Conservation (phyloP, 2,329 filamentous ascomycete species). For the Chaetomium sp. region DNA sequence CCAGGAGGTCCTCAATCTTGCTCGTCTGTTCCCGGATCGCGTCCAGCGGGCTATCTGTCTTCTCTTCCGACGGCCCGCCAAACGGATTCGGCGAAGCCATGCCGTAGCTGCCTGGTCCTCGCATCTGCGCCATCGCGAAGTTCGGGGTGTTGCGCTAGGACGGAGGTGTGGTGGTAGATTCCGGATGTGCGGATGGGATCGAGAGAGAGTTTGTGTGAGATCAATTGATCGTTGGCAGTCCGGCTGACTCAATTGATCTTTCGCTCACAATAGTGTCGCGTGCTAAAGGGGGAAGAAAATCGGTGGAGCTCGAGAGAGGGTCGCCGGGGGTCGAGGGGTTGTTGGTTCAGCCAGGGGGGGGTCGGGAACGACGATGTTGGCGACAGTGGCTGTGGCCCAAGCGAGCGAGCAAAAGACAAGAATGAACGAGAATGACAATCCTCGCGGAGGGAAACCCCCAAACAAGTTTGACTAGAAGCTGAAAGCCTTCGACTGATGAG, state of each 20-base stretch:
- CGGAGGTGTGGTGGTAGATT: constrained; percentile 3
- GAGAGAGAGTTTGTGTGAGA: neutral
- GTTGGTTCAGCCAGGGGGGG: neutral
- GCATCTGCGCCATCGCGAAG: constrained; percentile 37
- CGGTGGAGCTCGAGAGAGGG: neutral
- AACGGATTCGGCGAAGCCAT: constrained; percentile 67
- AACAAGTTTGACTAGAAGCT: constrained; percentile 6
- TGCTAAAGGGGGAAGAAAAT: neutral
- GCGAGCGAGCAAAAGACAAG: neutral
- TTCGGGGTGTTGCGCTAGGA: too few species aligned
- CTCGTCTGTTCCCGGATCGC: constrained; percentile 89
- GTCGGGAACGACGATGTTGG: constrained; percentile 3
- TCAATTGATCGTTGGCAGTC: constrained; percentile 11
- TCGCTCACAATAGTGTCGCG: neutral
- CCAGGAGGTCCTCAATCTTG: constrained; percentile 94
- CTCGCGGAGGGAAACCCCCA: neutral
- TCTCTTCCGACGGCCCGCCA: constrained; percentile 54
- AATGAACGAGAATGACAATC: neutral
- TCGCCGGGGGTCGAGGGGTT: neutral
- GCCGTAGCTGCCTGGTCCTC: constrained; percentile 75
- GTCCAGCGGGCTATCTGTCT: constrained; percentile 67
- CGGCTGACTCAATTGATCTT: constrained; percentile 13
- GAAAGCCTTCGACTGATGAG: constrained; percentile 2
- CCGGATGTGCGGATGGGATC: neutral
- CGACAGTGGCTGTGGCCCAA: neutral